Base-by-base conservation (phyloP, 495 filamentous ascomycete species). In the Hypomontagnella monticulosa region DNA sequence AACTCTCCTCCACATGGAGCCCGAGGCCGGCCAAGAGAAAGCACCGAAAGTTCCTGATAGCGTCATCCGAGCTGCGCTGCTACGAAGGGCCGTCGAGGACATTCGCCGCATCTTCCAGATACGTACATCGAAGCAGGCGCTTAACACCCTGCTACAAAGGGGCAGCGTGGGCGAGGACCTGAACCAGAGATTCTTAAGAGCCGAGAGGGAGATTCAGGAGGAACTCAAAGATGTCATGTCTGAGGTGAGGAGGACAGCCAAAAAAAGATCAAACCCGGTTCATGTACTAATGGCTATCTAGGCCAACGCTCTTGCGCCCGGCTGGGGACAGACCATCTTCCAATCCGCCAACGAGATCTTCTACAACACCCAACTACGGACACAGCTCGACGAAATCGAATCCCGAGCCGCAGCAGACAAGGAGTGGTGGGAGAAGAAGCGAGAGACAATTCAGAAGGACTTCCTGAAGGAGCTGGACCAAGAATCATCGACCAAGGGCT, bases 131-230 rank as follows among this genome's bases (percentile, higher is more conserved):
- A 99, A 98, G 79, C 89, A 89, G 52, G 91, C 95, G 6, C 83
- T 96, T 71, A 87, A 89, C 63, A 87, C 87, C 50, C 80, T 99
- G 40, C 76, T 98, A 48, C 92, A 96, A 78, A 82, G 91, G 42
- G 96, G 96, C 1, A 94, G 91, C 75, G 93, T 99, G 1, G 94
- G 96, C 6, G 96, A 99, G 78, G 95, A 99, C 75, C 75, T 98
- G 40, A 97, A 93, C 91, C 95, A 97, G 80, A 83, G 95, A 37
- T 96, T 97, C 74, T 72, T 85, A 69, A 81, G 91, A 38, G 95
- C 94, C 20, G 95, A 99, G 84, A 94, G 94, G 82, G 95, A 98
- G 81, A 96, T 97, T 80, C 93, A 99, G 77, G 94, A 93, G 60
- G 95, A 99, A 77, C 81, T 99, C 33, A 83, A 90, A 63, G 95